These are phyloP conservation scores for Trametes punicea DNA, from an alignment of 768 basidiomycete species.

Conservation along the genomic window DNA sequence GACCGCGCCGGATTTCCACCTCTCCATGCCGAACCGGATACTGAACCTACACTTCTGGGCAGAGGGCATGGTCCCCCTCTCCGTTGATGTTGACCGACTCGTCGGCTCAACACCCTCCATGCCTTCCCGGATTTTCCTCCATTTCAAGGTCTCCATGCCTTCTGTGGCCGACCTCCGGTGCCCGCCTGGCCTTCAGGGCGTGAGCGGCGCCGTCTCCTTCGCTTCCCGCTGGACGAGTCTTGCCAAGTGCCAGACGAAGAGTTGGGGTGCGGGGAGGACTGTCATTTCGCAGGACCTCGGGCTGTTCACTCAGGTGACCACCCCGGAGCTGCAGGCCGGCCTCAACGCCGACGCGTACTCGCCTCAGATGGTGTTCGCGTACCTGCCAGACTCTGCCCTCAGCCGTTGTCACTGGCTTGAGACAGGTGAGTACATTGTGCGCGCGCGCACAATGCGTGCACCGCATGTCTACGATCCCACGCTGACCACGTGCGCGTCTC, in stretches of 20 bases:
- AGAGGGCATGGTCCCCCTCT: slow-evolving; percentile 65
- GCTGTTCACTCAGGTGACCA: slow-evolving; percentile 36
- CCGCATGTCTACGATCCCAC: slow-evolving; percentile 22
- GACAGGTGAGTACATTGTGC: slow-evolving; percentile 44
- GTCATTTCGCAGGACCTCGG: slow-evolving; percentile 54
- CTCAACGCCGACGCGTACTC: slow-evolving; percentile 33
- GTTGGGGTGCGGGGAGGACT: slow-evolving; percentile 44
- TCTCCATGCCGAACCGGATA: slow-evolving; percentile 34
- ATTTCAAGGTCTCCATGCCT: slow-evolving; percentile 56
- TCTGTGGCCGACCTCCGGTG: slow-evolving; percentile 50
- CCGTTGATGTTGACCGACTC: slow-evolving; percentile 57
- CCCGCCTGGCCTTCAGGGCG: slow-evolving; percentile 59
- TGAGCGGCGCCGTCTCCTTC: slow-evolving; percentile 55
- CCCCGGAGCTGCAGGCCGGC: slow-evolving; percentile 30
- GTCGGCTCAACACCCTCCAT: slow-evolving; percentile 34
- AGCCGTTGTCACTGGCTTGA: slow-evolving; percentile 70
- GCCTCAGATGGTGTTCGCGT: slow-evolving; percentile 48
- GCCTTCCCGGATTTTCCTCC: slow-evolving; percentile 43
- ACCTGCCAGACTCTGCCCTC: slow-evolving; percentile 65
- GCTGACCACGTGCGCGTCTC: slow-evolving; percentile 30
- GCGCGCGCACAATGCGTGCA: slow-evolving; percentile 4
- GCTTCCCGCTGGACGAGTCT: slow-evolving; percentile 49
- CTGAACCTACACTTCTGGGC: slow-evolving; percentile 53
- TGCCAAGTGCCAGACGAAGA: slow-evolving; percentile 62
- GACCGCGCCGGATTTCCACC: slow-evolving; percentile 14